These are phyloP conservation scores for Juglanconis oblonga DNA, from an alignment of 2,329 filamentous ascomycete species.

Conservation along the genomic window DNA sequence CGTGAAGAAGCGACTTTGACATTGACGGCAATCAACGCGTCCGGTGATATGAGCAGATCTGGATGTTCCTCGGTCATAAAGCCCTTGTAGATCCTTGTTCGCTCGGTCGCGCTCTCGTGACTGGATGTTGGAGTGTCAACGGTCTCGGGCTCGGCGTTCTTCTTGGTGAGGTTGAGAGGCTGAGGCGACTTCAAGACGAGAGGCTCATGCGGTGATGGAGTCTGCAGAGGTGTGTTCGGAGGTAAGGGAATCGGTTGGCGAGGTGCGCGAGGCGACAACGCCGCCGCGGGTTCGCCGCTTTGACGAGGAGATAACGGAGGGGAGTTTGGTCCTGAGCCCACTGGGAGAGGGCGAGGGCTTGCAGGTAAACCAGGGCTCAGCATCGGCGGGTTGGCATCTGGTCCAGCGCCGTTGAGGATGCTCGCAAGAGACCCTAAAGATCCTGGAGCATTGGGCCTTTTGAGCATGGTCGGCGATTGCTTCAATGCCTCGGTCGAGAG, in stretches of 20 bases:
- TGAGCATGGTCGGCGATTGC: slow-evolving; percentile 32
- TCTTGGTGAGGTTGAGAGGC: slow-evolving; percentile 37
- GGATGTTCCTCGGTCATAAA: slow-evolving; percentile 84
- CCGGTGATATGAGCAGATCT: slow-evolving; percentile 79
- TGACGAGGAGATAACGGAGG: slow-evolving; percentile 69
- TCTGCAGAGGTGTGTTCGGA: slow-evolving; percentile 64
- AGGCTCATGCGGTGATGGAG: slow-evolving; percentile 43
- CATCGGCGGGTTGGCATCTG: slow-evolving; percentile 39
- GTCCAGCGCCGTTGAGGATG: slow-evolving; percentile 40
- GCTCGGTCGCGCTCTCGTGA: slow-evolving; percentile 36
- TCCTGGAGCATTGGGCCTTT: slow-evolving; percentile 34
- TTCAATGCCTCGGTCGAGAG: slow-evolving; percentile 36
- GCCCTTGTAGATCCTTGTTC: slow-evolving; percentile 66
- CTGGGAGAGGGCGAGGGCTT: slow-evolving; percentile 55
- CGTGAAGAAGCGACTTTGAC: slow-evolving; percentile 89
- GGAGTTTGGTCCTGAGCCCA: slow-evolving; percentile 54
- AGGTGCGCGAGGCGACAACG: slow-evolving; percentile 69
- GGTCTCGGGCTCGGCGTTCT: slow-evolving; percentile 21
- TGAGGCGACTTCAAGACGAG: slow-evolving; percentile 38
- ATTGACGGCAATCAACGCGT: slow-evolving; percentile 80
- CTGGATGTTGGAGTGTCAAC: slow-evolving; percentile 30
- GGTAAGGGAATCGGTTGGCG: slow-evolving; percentile 72
- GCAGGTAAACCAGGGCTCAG: slow-evolving; percentile 59
- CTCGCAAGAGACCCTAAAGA: slow-evolving; percentile 51
- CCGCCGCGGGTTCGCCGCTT: slow-evolving; percentile 19